Conservation (phyloP, 1,139 yeast species). For the Magnusiomyces clavatus region DNA sequence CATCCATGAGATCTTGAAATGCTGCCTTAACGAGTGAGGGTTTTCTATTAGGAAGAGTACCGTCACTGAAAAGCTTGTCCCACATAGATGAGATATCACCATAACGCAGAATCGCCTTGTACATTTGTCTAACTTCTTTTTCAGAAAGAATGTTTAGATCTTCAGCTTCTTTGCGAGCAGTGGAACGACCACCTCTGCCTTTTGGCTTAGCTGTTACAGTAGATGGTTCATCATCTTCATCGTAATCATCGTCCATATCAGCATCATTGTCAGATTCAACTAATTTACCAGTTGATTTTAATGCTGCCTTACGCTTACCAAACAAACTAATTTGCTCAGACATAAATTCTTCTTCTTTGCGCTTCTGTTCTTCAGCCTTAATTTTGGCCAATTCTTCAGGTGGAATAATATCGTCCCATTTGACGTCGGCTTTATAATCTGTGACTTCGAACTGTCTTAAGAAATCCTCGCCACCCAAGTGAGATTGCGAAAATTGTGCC, state of each 20-base stretch:
- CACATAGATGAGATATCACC: constrained; percentile 80
- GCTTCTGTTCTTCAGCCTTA: constrained; percentile 84
- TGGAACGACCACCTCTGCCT: constrained; percentile 17
- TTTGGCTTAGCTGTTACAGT: constrained; percentile 27
- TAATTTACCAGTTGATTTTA: constrained; percentile 40
- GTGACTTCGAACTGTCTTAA: constrained; percentile 96
- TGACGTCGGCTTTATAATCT: constrained; percentile 95
- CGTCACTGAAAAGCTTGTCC: constrained; percentile 86
- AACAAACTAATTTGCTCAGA: constrained; percentile 87
- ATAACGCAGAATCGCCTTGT: constrained; percentile 69
- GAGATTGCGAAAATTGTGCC: constrained; percentile 81
- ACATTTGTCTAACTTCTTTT: constrained; percentile 79
- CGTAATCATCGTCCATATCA: constrained; percentile 40
- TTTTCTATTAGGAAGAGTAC: constrained; percentile 77
- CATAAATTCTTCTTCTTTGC: constrained; percentile 76
- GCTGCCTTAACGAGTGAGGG: constrained; percentile 76
- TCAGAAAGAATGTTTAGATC: constrained; percentile 57
- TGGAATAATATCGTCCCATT: constrained; percentile 99
- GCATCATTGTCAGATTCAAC: constrained; percentile 33
- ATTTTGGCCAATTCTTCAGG: constrained; percentile 83
- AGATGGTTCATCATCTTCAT: constrained; percentile 28
- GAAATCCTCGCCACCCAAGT: constrained; percentile 96
- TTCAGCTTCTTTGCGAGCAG: constrained; percentile 27
- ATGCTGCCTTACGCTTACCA: constrained; percentile 64
- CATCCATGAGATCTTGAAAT: constrained; percentile 59